These are phyloP conservation scores for Aspergillus tamarii DNA, from an alignment of 2,329 filamentous ascomycete species.

Conservation along the genomic window DNA sequence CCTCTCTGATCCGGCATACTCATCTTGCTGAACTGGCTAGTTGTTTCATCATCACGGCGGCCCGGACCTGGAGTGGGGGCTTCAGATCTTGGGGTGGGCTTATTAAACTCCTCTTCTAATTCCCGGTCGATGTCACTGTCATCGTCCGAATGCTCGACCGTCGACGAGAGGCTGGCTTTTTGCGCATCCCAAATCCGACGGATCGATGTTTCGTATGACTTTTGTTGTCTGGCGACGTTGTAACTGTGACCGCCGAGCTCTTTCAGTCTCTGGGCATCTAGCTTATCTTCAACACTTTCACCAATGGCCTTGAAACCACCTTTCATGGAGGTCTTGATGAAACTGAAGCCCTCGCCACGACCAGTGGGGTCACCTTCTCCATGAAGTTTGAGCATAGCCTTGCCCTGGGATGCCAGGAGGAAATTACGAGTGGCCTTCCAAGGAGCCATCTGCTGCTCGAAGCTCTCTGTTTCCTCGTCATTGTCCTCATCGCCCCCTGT, in stretches of 20 bases:
- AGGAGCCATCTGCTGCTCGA: conserved; percentile 87
- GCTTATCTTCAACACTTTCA: conserved; percentile 83
- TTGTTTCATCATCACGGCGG: conserved; percentile 72
- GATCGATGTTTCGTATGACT: conserved; percentile 89
- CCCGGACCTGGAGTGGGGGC: conserved; percentile 61
- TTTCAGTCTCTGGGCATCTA: conserved; percentile 73
- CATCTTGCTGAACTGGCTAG: conserved; percentile 75
- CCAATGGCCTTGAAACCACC: conserved; percentile 91
- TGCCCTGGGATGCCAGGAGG: conserved; percentile 87
- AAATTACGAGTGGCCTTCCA: conserved; percentile 98
- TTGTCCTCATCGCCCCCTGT: conserved; percentile 67
- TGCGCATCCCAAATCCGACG: conserved; percentile 91
- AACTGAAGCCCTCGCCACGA: conserved; percentile 91
- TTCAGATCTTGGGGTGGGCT: conserved; percentile 68
- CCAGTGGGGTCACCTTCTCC: conserved; percentile 94
- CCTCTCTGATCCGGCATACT: conserved; percentile 70
- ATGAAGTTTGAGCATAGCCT: conserved; percentile 94
- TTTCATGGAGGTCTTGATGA: conserved; percentile 98
- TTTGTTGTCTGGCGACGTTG: conserved; percentile 93
- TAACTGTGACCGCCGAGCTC: conserved; percentile 87
- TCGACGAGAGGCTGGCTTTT: conserved; percentile 74
- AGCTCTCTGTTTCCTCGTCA: conserved; percentile 71
- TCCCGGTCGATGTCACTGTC: conserved; percentile 65
- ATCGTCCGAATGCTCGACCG: conserved; percentile 73
- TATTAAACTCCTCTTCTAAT: conserved; percentile 52